Conservation (phyloP, 2,329 filamentous ascomycete species). For the Alternaria ventricosa region DNA sequence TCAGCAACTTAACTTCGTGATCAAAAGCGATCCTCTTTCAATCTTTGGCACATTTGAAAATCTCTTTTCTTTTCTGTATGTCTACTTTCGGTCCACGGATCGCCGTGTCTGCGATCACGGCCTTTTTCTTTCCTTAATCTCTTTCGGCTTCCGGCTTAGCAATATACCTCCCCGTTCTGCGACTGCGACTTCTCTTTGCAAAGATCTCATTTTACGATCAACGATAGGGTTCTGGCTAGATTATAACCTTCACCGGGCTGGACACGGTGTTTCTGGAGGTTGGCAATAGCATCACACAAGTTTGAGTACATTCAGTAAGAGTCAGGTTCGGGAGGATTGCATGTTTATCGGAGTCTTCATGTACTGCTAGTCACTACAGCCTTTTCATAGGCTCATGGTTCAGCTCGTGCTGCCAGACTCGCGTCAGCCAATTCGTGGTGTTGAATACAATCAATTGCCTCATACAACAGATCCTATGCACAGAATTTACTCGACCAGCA, state of each 20-base stretch:
- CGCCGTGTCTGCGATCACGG: slow-evolving; percentile 24
- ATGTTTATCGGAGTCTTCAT: slow-evolving; percentile 13
- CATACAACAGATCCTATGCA: not conserved
- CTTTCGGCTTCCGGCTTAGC: slow-evolving; percentile 15
- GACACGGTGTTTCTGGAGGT: slow-evolving; percentile 29
- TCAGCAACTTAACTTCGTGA: slow-evolving; percentile 2
- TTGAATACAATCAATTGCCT: slow-evolving; percentile 10
- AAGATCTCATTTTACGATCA: slow-evolving; percentile 22
- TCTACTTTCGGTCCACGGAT: slow-evolving; percentile 16
- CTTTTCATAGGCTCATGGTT: not conserved
- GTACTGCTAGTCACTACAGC: slow-evolving; percentile 10
- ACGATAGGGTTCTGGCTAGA: slow-evolving; percentile 27
- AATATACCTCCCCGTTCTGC: slow-evolving; percentile 42
- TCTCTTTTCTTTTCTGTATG: slow-evolving; percentile 13
- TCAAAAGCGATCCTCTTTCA: slow-evolving; percentile 12
- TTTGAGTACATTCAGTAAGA: slow-evolving; percentile 10
- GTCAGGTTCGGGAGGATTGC: slow-evolving; percentile 9
- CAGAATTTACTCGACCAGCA: not conserved
- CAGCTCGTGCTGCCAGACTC: slow-evolving; percentile 7
- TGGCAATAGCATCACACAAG: slow-evolving; percentile 14
- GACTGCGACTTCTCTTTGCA: slow-evolving; percentile 14
- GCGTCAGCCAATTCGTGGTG: slow-evolving; percentile 1
- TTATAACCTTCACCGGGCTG: slow-evolving; percentile 40
- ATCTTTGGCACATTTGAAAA: not conserved
- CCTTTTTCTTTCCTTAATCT: slow-evolving; percentile 15